These are phyloP conservation scores for Ceratobasidium sp. DNA, from an alignment of 1,284 basidiomycete species.

Conservation along the genomic window DNA sequence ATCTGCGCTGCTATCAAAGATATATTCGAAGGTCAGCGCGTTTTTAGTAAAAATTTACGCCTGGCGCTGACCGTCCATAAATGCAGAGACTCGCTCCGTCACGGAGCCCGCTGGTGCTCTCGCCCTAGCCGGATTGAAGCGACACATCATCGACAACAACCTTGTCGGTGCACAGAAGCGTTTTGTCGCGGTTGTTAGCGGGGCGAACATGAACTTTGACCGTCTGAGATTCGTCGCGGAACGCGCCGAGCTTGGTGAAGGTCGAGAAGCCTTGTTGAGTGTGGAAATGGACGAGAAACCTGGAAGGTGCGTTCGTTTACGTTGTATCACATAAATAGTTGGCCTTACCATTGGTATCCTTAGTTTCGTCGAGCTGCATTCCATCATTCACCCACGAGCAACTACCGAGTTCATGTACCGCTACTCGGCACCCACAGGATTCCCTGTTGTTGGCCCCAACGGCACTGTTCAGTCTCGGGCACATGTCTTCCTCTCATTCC, in stretches of 20 bases:
- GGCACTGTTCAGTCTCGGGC: constrained; percentile 51
- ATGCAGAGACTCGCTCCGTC: constrained; percentile 85
- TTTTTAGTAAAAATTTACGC: constrained; percentile 9
- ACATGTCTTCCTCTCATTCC: constrained; percentile 91
- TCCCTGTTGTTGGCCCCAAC: constrained; percentile 48
- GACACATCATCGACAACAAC: constrained; percentile 81
- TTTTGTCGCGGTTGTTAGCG: constrained; percentile 91
- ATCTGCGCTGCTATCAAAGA: constrained; percentile 99
- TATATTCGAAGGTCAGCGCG: constrained; percentile 86
- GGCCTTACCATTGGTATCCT: not conserved
- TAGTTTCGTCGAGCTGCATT: constrained; percentile 89
- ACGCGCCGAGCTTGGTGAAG: constrained; percentile 95
- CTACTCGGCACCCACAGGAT: constrained; percentile 61
- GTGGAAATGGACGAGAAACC: constrained; percentile 92
- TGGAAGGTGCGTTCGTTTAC: constrained; percentile 68
- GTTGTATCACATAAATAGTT: constrained; percentile 18
- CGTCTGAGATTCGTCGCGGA: constrained; percentile 96
- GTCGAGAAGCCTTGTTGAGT: constrained; percentile 89
- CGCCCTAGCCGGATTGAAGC: constrained; percentile 90
- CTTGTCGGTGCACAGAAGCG: constrained; percentile 83
- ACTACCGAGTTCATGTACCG: constrained; percentile 99
- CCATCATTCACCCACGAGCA: constrained; percentile 85
- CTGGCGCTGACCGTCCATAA: not conserved
- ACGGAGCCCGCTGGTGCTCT: constrained; percentile 98
- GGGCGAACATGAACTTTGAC: constrained; percentile 99